Evolutionary conservation across 2,329 filamentous ascomycete genomes (phyloP).

Genomic region (Penicillium hordei): DNA sequence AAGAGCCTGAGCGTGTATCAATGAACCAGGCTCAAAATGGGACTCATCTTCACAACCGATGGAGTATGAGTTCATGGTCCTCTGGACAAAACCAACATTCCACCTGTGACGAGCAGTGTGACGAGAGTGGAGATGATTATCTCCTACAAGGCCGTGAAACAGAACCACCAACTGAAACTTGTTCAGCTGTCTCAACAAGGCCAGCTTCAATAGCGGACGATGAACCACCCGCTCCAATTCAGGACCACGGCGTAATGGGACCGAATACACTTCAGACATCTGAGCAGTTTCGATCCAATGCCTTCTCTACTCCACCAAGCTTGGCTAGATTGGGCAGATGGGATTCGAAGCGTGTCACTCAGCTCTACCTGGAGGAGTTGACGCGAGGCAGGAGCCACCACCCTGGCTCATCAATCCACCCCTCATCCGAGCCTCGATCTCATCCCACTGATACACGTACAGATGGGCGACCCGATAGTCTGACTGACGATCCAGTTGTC

Average conservation of each 20-base stretch:
- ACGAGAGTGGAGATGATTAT: slow-evolving; percentile 38
- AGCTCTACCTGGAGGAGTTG: slow-evolving; percentile 55
- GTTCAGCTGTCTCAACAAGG: slow-evolving; percentile 36
- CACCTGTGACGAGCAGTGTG: slow-evolving; percentile 34
- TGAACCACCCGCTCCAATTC: slow-evolving; percentile 15
- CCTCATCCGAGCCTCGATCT: slow-evolving; percentile 25
- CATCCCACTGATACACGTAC: slow-evolving; percentile 11
- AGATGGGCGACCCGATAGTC: slow-evolving; percentile 26
- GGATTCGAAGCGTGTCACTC: slow-evolving; percentile 55
- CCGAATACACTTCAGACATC: slow-evolving; percentile 39
- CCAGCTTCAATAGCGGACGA: slow-evolving; percentile 41
- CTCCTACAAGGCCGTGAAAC: slow-evolving; percentile 30
- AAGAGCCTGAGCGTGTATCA: slow-evolving; percentile 27
- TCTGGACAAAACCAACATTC: slow-evolving; percentile 40
- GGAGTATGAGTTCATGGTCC: slow-evolving; percentile 49
- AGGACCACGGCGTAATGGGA: slow-evolving; percentile 40
- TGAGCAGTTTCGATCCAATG: slow-evolving; percentile 41
- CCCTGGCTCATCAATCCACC: slow-evolving; percentile 18
- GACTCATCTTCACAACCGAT: slow-evolving; percentile 34
- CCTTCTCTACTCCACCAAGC: slow-evolving; percentile 51
- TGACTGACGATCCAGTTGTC: slow-evolving; percentile 40
- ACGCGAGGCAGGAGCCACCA: slow-evolving; percentile 34
- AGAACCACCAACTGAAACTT: slow-evolving; percentile 35
- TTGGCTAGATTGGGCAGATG: slow-evolving; percentile 55
- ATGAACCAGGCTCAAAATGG: slow-evolving; percentile 20